Percentiles rank a stretch among this genome's conserved stretches.
Conservation (phyloP, 805 yeast genomes). For the Metschnikowia anglica region DNA sequence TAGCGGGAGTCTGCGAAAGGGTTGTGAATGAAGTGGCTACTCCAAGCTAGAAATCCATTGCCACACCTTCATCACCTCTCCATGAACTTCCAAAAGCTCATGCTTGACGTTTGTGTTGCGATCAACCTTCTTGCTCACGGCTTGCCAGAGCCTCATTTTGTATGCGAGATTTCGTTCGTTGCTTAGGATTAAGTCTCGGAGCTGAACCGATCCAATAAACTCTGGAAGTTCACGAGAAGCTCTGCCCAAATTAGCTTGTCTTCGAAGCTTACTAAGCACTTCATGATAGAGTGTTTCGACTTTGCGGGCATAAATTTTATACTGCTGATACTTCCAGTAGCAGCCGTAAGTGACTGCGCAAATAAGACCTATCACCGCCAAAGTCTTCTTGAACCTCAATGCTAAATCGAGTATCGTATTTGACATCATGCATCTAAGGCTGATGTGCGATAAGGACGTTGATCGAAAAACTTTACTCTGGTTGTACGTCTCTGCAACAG, state of each 20-base stretch:
- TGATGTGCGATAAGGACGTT: slow-evolving; percentile 64
- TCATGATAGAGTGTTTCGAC: slow-evolving; percentile 48
- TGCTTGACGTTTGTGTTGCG: slow-evolving; percentile 62
- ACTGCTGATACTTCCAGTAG: slow-evolving; percentile 36
- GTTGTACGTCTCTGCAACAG: slow-evolving; percentile 38
- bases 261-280: slow-evolving; percentile 50
- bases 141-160: slow-evolving; percentile 53
- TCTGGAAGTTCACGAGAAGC: slow-evolving; percentile 32
- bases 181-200: slow-evolving; percentile 61
- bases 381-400: slow-evolving; percentile 23
- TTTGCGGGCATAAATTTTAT: slow-evolving; percentile 39
- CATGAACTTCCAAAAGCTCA: slow-evolving; percentile 68
- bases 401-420: slow-evolving; percentile 47
- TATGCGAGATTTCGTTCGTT: slow-evolving; percentile 37
- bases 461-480: slow-evolving; percentile 64
- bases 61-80: slow-evolving; percentile 86
- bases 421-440: slow-evolving; percentile 55
- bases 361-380: slow-evolving; percentile 17
- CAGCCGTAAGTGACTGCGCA: slow-evolving; percentile 19
- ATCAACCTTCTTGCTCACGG: slow-evolving; percentile 57
- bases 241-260: slow-evolving; percentile 40
- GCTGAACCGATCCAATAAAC: slow-evolving; percentile 67
- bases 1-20: no score
- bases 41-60: slow-evolving; percentile 58
- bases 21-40: no score